Percentiles rank a stretch among this genome's conserved stretches.
Evolutionary conservation across 2,329 filamentous ascomycete species (phyloP).

Genomic region (Claviceps quebecensis): DNA sequence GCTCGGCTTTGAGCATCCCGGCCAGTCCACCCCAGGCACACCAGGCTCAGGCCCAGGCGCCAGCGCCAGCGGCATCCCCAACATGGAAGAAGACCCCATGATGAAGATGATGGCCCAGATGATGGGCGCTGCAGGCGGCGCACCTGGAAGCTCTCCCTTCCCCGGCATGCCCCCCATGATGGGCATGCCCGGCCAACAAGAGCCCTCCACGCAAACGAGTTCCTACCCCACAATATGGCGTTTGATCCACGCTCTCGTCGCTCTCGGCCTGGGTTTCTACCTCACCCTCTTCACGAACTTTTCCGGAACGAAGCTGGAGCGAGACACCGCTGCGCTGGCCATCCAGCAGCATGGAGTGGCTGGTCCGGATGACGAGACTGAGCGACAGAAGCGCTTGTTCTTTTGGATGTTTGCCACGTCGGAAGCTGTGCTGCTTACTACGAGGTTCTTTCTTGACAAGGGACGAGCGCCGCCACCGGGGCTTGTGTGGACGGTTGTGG

Average conservation of each 20-base stretch:
- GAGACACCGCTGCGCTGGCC: constrained; percentile 28
- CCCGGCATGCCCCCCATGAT: constrained; percentile 28
- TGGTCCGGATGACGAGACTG: constrained; percentile 14
- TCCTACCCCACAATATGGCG: constrained; percentile 47
- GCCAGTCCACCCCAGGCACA: constrained; percentile 10
- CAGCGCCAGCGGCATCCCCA: constrained; percentile 8
- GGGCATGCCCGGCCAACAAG: constrained; percentile 23
- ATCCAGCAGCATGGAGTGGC: constrained; percentile 12
- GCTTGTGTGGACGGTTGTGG: constrained; percentile 47
- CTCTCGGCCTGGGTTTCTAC: constrained; percentile 55
- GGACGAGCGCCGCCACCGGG: constrained; percentile 42
- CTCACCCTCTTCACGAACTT: constrained; percentile 56
- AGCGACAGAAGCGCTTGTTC: constrained; percentile 30
- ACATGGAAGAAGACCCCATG: constrained; percentile 20
- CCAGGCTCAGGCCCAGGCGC: constrained; percentile 11
- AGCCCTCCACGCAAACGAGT: constrained; percentile 16
- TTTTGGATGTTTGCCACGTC: constrained; percentile 73
- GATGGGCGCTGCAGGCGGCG: constrained; percentile 32
- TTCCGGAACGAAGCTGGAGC: constrained; percentile 48
- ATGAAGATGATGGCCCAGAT: constrained; percentile 65
- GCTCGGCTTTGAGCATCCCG: constrained; percentile 37
- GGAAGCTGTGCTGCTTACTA: constrained; percentile 58
- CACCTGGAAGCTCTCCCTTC: constrained; percentile 20
- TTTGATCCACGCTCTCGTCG: constrained; percentile 58
- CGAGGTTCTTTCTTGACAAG: constrained; percentile 56